Conservation (phyloP, 495 filamentous ascomycete genomes). For the Penicillium herquei region DNA sequence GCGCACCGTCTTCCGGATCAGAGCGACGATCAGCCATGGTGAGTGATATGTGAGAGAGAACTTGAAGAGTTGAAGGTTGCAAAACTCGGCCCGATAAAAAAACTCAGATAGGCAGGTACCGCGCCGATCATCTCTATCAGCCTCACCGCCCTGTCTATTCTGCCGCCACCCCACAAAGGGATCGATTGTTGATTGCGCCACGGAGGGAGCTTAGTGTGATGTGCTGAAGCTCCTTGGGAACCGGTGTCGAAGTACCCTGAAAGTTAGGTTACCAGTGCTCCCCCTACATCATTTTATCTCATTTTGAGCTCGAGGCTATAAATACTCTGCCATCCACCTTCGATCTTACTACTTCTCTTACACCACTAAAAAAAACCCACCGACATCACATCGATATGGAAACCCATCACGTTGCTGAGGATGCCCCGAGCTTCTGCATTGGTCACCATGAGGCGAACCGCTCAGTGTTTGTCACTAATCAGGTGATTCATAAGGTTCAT, state of each 20-base stretch:
- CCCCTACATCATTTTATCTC: too few species aligned
- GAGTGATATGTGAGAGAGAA: slow-evolving; percentile 6
- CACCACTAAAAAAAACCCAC: slow-evolving; percentile 6
- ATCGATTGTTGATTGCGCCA: slow-evolving; percentile 12
- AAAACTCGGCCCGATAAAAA: slow-evolving; percentile 25
- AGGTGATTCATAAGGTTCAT: slow-evolving; percentile 66
- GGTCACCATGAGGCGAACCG: slow-evolving; percentile 80
- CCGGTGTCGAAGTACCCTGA: not conserved
- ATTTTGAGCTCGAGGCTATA: not conserved
- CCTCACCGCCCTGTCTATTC: slow-evolving; percentile 34
- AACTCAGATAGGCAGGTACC: slow-evolving; percentile 36
- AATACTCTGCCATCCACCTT: not conserved
- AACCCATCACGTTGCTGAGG: slow-evolving; percentile 46
- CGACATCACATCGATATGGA: slow-evolving; percentile 36
- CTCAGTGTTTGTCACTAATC: slow-evolving; percentile 55
- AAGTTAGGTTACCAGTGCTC: not conserved
- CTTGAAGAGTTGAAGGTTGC: slow-evolving; percentile 19
- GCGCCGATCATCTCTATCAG: slow-evolving; percentile 32
- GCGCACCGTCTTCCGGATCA: slow-evolving; percentile 40
- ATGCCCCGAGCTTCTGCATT: slow-evolving; percentile 69
- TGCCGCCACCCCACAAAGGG: slow-evolving; percentile 29
- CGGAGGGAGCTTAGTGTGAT: slow-evolving; percentile 7
- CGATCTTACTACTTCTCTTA: slow-evolving; percentile 5
- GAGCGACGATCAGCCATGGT: slow-evolving; percentile 44
- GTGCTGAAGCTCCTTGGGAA: slow-evolving; percentile 1